phyloP scores from a whole-genome alignment of 352 stramenopile species.

The Pythium sp. region DNA sequence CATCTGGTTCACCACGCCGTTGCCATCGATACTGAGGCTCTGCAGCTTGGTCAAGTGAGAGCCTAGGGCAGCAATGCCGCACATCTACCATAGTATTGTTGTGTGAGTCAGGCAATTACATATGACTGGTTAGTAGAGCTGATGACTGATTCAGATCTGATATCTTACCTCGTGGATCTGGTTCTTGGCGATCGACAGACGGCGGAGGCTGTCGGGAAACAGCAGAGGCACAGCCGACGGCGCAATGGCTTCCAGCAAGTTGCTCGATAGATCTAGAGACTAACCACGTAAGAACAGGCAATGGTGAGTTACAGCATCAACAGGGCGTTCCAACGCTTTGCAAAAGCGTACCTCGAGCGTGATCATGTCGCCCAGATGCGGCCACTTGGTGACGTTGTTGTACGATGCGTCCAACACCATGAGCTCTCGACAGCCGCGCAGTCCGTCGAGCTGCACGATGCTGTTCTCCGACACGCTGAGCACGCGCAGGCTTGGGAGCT shows the following conservation, averaged over 20 bases:
- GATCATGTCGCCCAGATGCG: slow-evolving; percentile 30
- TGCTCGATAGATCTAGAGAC: slow-evolving; percentile 62
- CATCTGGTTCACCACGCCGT: slow-evolving; percentile 34
- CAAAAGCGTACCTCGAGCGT: slow-evolving; percentile 37
- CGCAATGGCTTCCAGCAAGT: slow-evolving; percentile 41
- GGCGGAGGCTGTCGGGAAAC: slow-evolving; percentile 40
- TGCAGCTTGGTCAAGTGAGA: slow-evolving; percentile 37
- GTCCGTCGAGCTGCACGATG: slow-evolving; percentile 40
- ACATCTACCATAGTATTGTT: slow-evolving; percentile 29
- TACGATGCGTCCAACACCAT: slow-evolving; percentile 53
- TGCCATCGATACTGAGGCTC: slow-evolving; percentile 47
- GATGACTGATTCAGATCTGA: too few relatives aligned
- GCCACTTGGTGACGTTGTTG: slow-evolving; percentile 61
- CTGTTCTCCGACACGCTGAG: slow-evolving; percentile 60
- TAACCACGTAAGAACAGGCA: slow-evolving; percentile 14
- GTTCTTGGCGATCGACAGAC: slow-evolving; percentile 55
- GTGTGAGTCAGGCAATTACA: background rate
- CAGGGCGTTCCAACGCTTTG: background rate
- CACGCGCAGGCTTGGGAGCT: slow-evolving; percentile 38
- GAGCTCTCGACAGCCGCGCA: slow-evolving; percentile 31
- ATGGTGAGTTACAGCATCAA: background rate
- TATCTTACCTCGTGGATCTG: slow-evolving; percentile 53
- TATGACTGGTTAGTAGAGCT: too few relatives aligned
- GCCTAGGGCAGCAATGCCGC: slow-evolving; percentile 42
- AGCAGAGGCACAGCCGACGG: slow-evolving; percentile 20